Conservation (phyloP, 2,329 filamentous ascomycete species). For the Ascosphaera aggregata region DNA sequence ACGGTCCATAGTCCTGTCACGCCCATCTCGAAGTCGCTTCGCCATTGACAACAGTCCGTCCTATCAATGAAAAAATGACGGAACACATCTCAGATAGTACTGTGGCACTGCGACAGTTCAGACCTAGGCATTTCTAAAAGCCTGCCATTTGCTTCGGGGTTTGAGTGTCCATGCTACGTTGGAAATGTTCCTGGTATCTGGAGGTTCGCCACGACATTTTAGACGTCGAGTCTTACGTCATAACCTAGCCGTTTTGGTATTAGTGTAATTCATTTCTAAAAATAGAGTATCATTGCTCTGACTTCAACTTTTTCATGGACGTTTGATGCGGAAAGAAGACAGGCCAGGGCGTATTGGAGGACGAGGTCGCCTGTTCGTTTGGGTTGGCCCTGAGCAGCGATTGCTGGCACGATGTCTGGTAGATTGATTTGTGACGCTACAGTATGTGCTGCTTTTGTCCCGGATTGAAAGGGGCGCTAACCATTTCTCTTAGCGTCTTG, state of each 20-base stretch:
- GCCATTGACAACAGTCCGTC: background rate
- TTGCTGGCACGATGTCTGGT: background rate
- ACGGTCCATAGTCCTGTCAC: slow-evolving; percentile 96
- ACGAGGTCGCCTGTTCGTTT: background rate
- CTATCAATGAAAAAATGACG: background rate
- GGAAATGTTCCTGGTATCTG: too few relatives aligned
- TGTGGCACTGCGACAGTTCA: too few relatives aligned
- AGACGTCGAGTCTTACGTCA: background rate
- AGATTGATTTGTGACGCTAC: background rate
- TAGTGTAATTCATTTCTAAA: background rate
- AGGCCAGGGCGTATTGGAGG: background rate
- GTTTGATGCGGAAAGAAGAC: background rate
- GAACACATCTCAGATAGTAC: background rate
- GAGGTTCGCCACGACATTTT: too few relatives aligned
- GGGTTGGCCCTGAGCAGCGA: background rate
- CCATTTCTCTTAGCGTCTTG: slow-evolving; percentile 12
- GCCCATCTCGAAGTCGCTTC: slow-evolving; percentile 41
- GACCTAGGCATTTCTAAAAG: too few relatives aligned
- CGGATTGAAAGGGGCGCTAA: background rate
- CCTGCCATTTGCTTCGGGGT: too few relatives aligned
- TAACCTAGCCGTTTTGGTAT: background rate
- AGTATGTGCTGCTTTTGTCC: background rate
- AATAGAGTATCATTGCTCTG: background rate
- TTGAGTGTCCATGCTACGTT: too few relatives aligned
- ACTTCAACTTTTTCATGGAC: background rate